phyloP scores from a whole-genome alignment of 1,139 yeast genomes.

The Arxiozyma slooffiae region DNA sequence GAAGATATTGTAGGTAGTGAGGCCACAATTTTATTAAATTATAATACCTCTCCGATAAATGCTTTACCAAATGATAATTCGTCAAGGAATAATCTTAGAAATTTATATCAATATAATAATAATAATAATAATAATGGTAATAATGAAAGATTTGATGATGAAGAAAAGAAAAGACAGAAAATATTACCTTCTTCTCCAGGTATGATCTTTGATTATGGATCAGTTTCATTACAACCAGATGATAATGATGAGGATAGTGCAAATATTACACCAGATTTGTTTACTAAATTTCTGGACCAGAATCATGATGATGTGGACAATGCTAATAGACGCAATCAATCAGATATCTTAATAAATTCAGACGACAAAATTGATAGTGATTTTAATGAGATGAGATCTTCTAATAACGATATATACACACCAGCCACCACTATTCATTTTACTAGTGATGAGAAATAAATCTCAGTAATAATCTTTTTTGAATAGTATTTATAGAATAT shows the following conservation, averaged over 20 bases:
- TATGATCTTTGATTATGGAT: constrained; percentile 23
- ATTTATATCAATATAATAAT: no score
- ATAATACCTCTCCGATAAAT: constrained; percentile 7
- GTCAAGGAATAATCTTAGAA: not conserved
- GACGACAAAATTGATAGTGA: not conserved
- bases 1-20: constrained; percentile 7
- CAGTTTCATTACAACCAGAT: not conserved
- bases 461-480: not conserved
- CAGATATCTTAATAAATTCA: not conserved
- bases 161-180: constrained; percentile 15
- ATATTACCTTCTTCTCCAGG: constrained; percentile 30
- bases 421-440: constrained; percentile 8
- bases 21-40: constrained; percentile 8
- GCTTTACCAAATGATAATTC: not conserved
- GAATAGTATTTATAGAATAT: not conserved
- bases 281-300: constrained; percentile 9
- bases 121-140: constrained; percentile 1
- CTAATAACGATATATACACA: constrained; percentile 4
- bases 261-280: constrained; percentile 7
- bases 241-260: constrained; percentile 5
- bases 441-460: constrained; percentile 7
- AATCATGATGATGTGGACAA: constrained; percentile 1
- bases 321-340: not conserved
- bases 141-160: constrained; percentile 10
- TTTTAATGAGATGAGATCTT: constrained; percentile 1